phyloP scores from a whole-genome alignment of 164 flowering plant species.

The Stephania cephalantha region DNA sequence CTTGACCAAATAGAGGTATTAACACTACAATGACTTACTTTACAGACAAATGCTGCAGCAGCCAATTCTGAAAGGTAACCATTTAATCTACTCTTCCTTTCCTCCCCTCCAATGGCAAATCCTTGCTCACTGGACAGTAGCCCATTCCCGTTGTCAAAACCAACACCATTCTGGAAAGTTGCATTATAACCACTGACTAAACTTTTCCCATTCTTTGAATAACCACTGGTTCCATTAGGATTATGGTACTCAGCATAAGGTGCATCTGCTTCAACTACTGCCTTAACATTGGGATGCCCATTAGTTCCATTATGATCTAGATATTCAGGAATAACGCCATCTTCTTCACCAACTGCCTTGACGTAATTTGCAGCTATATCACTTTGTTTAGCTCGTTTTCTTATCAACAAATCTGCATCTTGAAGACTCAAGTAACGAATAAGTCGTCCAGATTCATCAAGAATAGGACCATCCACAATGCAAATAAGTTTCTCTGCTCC shows the following conservation, averaged over 20 bases:
- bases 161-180: slow-evolving; percentile 86
- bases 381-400: slow-evolving; percentile 80
- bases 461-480: slow-evolving; percentile 86
- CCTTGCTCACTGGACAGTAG: slow-evolving; percentile 85
- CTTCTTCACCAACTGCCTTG: slow-evolving; percentile 67
- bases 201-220: slow-evolving; percentile 34
- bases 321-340: slow-evolving; percentile 12
- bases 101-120: slow-evolving; percentile 93
- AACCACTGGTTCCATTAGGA: slow-evolving; percentile 22
- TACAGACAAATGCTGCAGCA: slow-evolving; percentile 94
- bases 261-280: neutral
- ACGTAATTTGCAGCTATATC: slow-evolving; percentile 95
- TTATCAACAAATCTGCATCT: slow-evolving; percentile 81
- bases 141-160: slow-evolving; percentile 91
- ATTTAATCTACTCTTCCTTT: slow-evolving; percentile 60
- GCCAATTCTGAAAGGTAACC: slow-evolving; percentile 96
- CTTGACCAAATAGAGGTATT: neutral
- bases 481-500: slow-evolving; percentile 97
- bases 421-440: slow-evolving; percentile 75
- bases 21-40: slow-evolving; percentile 42
- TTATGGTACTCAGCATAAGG: slow-evolving; percentile 16
- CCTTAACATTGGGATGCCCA: slow-evolving; percentile 2
- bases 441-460: slow-evolving; percentile 71
- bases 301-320: too few species aligned
- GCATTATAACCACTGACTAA: slow-evolving; percentile 26